Evolutionary conservation across 441 rosid genomes (phyloP).

Genomic region (Macaranga tanarius): DNA sequence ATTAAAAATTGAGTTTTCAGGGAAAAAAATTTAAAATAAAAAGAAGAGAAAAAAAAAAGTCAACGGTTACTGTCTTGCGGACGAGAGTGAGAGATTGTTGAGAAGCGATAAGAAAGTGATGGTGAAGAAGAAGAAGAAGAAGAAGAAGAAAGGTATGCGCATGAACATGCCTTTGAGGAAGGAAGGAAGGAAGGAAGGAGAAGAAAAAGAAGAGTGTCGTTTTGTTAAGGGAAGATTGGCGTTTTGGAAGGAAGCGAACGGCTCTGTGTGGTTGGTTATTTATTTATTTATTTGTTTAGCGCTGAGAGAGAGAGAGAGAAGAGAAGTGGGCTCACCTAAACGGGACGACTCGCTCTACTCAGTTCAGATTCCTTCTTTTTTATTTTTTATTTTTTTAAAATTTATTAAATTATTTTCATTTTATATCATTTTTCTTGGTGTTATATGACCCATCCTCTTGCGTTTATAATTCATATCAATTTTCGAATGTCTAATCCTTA

Average conservation of each 20-base stretch:
- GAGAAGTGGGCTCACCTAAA: no score
- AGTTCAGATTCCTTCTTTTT: no score
- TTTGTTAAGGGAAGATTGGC: conserved; percentile 17
- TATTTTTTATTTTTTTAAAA: no score
- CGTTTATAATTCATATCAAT: no score
- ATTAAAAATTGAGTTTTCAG: not conserved
- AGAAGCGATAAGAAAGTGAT: not conserved
- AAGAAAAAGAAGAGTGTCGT: conserved; percentile 16
- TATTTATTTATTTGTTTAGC: no score
- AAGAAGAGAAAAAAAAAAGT: conserved; percentile 22
- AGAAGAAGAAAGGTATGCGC: not conserved
- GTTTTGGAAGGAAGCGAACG: conserved; percentile 5
- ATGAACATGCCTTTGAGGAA: not conserved
- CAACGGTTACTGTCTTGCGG: conserved; percentile 27
- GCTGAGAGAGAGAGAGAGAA: no score
- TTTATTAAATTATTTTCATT: no score
- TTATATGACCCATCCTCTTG: no score
- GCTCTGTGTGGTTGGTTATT: no score
- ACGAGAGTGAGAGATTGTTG: not conserved
- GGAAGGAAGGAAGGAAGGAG: conserved; percentile 4
- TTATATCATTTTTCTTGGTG: no score
- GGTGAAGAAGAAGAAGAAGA: not conserved
- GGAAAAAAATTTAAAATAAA: not conserved
- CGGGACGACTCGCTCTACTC: no score
- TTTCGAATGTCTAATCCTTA: no score